These are phyloP conservation scores for Chlamydomonas reinhardtii DNA, from an alignment of 163 green algal genomes.

Conservation along the genomic window DNA sequence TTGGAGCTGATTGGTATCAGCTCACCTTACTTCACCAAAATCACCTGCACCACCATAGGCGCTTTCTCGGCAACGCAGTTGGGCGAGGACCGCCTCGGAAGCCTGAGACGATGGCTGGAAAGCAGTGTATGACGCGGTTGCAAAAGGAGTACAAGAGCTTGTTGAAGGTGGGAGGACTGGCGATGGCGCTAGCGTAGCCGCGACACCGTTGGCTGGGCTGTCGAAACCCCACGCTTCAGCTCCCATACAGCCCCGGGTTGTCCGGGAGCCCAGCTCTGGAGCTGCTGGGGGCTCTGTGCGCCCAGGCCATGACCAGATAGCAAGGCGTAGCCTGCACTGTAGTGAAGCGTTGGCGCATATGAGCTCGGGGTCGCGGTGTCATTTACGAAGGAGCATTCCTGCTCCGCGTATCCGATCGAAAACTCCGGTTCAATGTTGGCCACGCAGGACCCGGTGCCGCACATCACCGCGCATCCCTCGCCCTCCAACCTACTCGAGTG, in stretches of 20 bases:
- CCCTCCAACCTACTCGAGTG: constrained; percentile 75
- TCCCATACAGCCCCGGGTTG: neutral
- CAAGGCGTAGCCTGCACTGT: neutral
- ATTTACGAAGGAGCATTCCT: neutral
- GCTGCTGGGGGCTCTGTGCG: neutral
- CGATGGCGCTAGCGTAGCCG: neutral
- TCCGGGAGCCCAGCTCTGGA: neutral
- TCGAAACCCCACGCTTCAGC: neutral
- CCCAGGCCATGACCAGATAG: no score
- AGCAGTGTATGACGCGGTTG: constrained; percentile 69
- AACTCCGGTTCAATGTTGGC: no score
- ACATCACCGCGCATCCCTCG: constrained; percentile 70
- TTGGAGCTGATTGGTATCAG: neutral
- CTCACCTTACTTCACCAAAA: neutral
- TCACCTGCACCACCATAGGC: neutral
- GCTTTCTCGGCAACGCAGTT: no score
- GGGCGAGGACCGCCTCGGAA: no score
- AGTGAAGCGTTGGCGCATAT: neutral
- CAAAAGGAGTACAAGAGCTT: constrained; percentile 76
- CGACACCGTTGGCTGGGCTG: neutral
- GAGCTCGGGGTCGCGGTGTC: neutral
- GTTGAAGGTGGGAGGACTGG: constrained; percentile 54
- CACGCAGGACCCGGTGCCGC: constrained; percentile 76
- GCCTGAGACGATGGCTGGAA: constrained; percentile 45
- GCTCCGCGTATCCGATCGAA: no score